A percentile compares a stretch with the other conserved stretches of the same genome.
Evolutionary conservation across 345 rosid genomes (phyloP).

Genomic region (Salix viminalis): DNA sequence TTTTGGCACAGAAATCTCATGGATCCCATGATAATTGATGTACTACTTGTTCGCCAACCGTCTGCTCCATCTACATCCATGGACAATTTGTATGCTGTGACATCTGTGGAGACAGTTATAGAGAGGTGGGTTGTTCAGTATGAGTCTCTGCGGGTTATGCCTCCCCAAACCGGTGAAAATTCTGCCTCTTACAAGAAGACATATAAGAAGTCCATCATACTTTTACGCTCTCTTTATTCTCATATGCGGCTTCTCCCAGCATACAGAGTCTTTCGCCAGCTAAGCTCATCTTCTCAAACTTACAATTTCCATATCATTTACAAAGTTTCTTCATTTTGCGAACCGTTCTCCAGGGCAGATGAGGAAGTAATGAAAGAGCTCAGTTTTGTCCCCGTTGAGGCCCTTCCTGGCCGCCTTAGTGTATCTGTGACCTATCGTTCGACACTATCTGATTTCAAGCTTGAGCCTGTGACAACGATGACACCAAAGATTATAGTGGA

Average conservation of each 20-base stretch:
- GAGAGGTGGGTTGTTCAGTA: conserved; percentile 88
- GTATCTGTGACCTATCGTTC: conserved; percentile 63
- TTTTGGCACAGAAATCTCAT: conserved; percentile 65
- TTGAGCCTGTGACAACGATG: conserved; percentile 52
- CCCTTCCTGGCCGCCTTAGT: conserved; percentile 64
- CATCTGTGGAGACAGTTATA: conserved; percentile 60
- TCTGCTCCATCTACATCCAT: conserved; percentile 32
- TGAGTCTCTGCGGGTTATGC: conserved; percentile 42
- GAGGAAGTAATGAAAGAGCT: conserved; percentile 56
- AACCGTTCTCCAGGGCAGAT: conserved; percentile 59
- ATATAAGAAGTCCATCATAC: conserved; percentile 73
- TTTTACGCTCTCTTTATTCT: conserved; percentile 61
- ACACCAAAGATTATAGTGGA: conserved; percentile 75
- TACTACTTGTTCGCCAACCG: conserved; percentile 57
- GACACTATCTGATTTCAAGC: conserved; percentile 62
- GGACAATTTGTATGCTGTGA: conserved; percentile 27
- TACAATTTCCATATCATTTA: conserved; percentile 62
- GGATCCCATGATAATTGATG: conserved; percentile 80
- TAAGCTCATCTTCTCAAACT: conserved; percentile 51
- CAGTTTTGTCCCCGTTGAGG: conserved; percentile 65
- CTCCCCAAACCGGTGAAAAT: conserved; percentile 44
- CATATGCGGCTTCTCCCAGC: conserved; percentile 87
- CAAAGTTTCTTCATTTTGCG: conserved; percentile 75
- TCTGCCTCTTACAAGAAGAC: conserved; percentile 58
- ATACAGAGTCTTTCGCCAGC: conserved; percentile 59